Evolutionary conservation across 2,329 filamentous ascomycete genomes (phyloP), one percentile per base, ranked within the genome.

Genomic region (Botrytis galanthina): DNA sequence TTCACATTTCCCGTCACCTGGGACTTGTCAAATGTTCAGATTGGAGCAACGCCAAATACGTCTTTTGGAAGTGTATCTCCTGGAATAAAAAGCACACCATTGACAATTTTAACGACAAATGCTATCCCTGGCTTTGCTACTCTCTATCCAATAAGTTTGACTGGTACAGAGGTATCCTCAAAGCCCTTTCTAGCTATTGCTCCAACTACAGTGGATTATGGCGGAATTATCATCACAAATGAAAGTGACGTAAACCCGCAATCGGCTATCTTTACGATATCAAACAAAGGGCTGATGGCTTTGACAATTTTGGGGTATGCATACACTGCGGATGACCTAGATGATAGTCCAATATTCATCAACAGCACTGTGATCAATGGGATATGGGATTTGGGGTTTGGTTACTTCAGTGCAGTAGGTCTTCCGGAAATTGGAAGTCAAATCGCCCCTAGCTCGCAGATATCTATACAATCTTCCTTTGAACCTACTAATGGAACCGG

Each of bases 1-100:
- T 82, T 84, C 70, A 77, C 76, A 16, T 82, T 83, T 64, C 79
- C 81, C 10, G 80, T 82, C 48, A 79, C 78, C 29, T 83, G 82
- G 81, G 77, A 81, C 62, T 77, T 82, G 48, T 75, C 74, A 12
- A 67, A 74, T 51, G 70, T 75, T 60, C 75, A 71, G 48, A 71
- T 63, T 54, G 74, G 42, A 6, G 76, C 71, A n/a, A 67, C 42
- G 1, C 37, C 66, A 10, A 76, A 77, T 44, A 71, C 76, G 39
- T 76, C 75, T 8, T 77, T 57, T 68, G 71, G 73, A 35, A 73
- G 72, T 61, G 74, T 76, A 51, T 63, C 72, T 48, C 81, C 81
- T 26, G 82, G 82, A n/a, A 74, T 81, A 16, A 80, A 81, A 70
- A 80, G 78, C 16, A 80, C 81, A 1, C 78, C 80, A 26, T 74